Evolutionary conservation across 2,329 filamentous ascomycete species (phyloP).

Genomic region (Xylariaceae sp.): DNA sequence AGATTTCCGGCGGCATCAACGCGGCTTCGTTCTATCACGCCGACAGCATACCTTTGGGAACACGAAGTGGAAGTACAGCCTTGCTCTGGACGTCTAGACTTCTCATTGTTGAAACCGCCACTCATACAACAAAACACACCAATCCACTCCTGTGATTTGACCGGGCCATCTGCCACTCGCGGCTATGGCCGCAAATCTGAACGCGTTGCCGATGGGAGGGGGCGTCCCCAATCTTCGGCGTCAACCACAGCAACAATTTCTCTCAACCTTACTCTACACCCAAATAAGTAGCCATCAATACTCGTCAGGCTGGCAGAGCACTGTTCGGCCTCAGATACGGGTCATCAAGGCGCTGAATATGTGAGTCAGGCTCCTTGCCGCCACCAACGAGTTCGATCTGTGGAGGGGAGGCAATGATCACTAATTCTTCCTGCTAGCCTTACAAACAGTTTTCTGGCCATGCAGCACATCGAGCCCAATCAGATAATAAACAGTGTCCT

Average conservation of each 20-base stretch:
- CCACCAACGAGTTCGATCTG: too few species aligned
- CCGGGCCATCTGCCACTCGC: slow-evolving; percentile 25
- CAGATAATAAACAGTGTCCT: slow-evolving; percentile 40
- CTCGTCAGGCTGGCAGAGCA: slow-evolving; percentile 30
- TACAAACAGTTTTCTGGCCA: slow-evolving; percentile 45
- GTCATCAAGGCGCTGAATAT: slow-evolving; percentile 32
- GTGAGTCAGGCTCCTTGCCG: too few species aligned
- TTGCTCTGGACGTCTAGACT: too few species aligned
- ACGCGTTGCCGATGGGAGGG: slow-evolving; percentile 50
- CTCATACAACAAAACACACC: background rate
- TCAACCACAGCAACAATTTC: slow-evolving; percentile 36
- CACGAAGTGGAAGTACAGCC: too few species aligned
- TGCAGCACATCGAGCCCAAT: slow-evolving; percentile 36
- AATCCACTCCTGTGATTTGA: slow-evolving; percentile 11
- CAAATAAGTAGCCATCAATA: slow-evolving; percentile 24
- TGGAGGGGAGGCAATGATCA: background rate
- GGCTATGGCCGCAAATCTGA: slow-evolving; percentile 52
- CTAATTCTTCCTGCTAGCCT: slow-evolving; percentile 35
- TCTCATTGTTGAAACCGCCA: background rate
- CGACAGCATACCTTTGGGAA: too few species aligned
- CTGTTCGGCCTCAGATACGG: slow-evolving; percentile 29
- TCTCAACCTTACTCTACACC: slow-evolving; percentile 37
- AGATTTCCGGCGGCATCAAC: background rate
- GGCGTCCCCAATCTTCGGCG: slow-evolving; percentile 36
- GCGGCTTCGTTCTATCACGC: too few species aligned